Base-by-base conservation (phyloP, 345 rosid species). In the Ceriops zippeliana region DNA sequence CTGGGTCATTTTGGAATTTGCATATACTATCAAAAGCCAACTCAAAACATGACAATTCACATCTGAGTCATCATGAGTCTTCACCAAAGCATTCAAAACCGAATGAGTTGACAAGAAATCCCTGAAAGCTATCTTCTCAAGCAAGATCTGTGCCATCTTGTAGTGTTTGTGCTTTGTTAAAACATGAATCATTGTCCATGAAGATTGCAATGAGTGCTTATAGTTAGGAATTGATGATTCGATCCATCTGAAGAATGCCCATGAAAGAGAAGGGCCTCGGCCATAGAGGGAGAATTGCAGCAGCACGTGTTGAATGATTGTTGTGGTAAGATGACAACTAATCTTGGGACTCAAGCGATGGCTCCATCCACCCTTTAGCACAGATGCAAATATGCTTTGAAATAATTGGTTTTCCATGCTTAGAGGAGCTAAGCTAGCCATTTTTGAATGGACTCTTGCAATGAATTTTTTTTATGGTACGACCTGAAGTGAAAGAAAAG, bases 181-280 rank as follows among this genome's bases (percentile, higher is more conserved):
- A 72, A 91, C 72, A 62, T 85, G 74, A 59, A 93, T 67, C 98
- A 91, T 93, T 30, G 87, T 77, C 97, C 97, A 93, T 1, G 91
- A 86, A 42, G 90, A 81, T 70, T 86, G 92, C 42, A 93, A 73
- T 15, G 83, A 73, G 68, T 89, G 96, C 28, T 81, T 86, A 66
- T 66, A 84, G 34, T 72, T 70, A 9, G 89, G 90, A 0, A 81
- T 9, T 2, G 76, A 68, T 1, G 85, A 80, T 65, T 88, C 87
- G 27, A 77, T 51, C 85, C 86, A 82, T 75, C 27, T 85, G 67
- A 80, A 93, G 81, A 91, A 87, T 34, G 73, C 76, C 89, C 85
- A 85, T 1, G 88, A 79, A 69, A 82, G 85, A 10, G 65, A 80
- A 79, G 90, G 85, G 62, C 73, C 70, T 15, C 52, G 35, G 64